phyloP scores from a whole-genome alignment of 805 yeast genomes.

The Candida pseudofarinosa region DNA sequence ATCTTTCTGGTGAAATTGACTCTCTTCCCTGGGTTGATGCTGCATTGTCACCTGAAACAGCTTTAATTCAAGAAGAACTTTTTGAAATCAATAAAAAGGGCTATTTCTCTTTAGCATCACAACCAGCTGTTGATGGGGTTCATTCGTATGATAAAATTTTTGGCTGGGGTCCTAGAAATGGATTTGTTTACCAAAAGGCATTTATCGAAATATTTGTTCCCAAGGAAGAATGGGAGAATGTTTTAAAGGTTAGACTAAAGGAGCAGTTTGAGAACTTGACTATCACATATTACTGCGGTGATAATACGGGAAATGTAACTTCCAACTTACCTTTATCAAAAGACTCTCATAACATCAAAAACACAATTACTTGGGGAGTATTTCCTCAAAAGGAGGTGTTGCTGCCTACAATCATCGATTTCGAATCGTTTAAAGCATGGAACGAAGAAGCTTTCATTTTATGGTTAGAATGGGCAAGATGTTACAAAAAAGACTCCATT shows the following conservation, averaged over 20 bases:
- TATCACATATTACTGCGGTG: slow-evolving; percentile 75
- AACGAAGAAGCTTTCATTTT: slow-evolving; percentile 89
- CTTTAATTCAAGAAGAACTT: slow-evolving; percentile 86
- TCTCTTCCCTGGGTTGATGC: slow-evolving; percentile 91
- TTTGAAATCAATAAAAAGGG: slow-evolving; percentile 71
- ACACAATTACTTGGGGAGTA: slow-evolving; percentile 97
- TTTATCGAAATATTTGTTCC: slow-evolving; percentile 83
- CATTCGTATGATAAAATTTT: slow-evolving; percentile 78
- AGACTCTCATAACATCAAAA: slow-evolving; percentile 41
- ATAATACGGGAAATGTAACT: slow-evolving; percentile 50
- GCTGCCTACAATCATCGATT: slow-evolving; percentile 89
- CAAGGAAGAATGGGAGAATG: slow-evolving; percentile 60
- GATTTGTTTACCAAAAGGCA: slow-evolving; percentile 87
- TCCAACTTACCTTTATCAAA: slow-evolving; percentile 52
- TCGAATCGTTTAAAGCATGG: slow-evolving; percentile 94
- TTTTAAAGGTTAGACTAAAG: slow-evolving; percentile 50
- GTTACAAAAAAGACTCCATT: slow-evolving; percentile 57
- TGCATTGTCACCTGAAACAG: slow-evolving; percentile 84
- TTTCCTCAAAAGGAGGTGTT: slow-evolving; percentile 86
- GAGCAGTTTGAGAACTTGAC: slow-evolving; percentile 32
- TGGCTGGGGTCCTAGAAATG: slow-evolving; percentile 97
- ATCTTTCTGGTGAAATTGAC: slow-evolving; percentile 69
- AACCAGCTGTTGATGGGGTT: slow-evolving; percentile 86
- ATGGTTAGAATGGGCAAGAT: slow-evolving; percentile 87
- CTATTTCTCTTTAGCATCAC: slow-evolving; percentile 87